phyloP scores from a whole-genome alignment of 2,329 filamentous ascomycete genomes.

The Phaeosphaeriaceae sp. region DNA sequence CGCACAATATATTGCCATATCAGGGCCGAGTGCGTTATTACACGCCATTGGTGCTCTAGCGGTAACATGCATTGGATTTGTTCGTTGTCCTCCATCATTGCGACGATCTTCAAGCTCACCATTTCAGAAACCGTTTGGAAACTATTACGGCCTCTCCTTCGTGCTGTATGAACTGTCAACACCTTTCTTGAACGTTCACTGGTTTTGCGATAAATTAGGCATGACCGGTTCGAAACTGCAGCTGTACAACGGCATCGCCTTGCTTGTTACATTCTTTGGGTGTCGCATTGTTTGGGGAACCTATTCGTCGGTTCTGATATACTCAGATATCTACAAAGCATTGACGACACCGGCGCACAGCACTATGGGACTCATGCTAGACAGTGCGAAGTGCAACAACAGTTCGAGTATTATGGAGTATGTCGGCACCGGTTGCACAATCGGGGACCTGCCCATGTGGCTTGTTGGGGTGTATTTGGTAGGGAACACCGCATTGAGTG shows the following conservation, averaged over 20 bases:
- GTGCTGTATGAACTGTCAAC: slow-evolving; percentile 87
- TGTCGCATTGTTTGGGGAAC: slow-evolving; percentile 81
- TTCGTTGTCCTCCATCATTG: slow-evolving; percentile 54
- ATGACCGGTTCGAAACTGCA: slow-evolving; percentile 78
- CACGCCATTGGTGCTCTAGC: slow-evolving; percentile 76
- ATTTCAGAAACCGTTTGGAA: slow-evolving; percentile 76
- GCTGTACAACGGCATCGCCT: slow-evolving; percentile 76
- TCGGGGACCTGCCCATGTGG: slow-evolving; percentile 67
- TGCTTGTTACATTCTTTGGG: slow-evolving; percentile 76
- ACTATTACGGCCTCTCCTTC: slow-evolving; percentile 81
- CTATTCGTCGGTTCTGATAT: slow-evolving; percentile 70
- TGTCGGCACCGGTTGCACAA: slow-evolving; percentile 25
- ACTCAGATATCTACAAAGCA: slow-evolving; percentile 68
- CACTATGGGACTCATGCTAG: slow-evolving; percentile 20
- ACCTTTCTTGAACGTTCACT: slow-evolving; percentile 85
- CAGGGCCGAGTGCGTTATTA: slow-evolving; percentile 75
- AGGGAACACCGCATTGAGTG: slow-evolving; percentile 75
- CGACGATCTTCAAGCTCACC: slow-evolving; percentile 17
- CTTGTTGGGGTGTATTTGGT: slow-evolving; percentile 71
- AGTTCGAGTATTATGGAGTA: slow-evolving; percentile 47
- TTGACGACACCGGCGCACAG: slow-evolving; percentile 32
- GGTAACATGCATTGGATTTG: slow-evolving; percentile 80
- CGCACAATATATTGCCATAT: slow-evolving; percentile 70
- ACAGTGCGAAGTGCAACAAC: slow-evolving; percentile 54
- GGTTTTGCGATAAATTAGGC: slow-evolving; percentile 86